Percentiles rank a stretch among this genome's conserved stretches.
Conservation (phyloP, 169 alveolate genomes). For the Theileria parva region DNA sequence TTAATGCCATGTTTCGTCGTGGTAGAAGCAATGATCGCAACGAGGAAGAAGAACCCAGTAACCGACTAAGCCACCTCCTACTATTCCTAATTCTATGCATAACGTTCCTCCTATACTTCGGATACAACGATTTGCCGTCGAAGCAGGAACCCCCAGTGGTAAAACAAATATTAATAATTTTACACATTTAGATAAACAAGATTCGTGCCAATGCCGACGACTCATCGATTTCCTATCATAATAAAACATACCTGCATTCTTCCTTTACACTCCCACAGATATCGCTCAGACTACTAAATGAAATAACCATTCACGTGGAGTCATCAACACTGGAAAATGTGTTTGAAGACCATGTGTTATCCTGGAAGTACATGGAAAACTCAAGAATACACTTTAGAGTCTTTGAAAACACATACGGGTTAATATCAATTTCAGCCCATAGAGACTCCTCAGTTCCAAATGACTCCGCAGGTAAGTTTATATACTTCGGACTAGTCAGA, state of each 20-base stretch:
- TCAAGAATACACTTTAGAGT: conserved; percentile 12
- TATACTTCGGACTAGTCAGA: conserved; percentile 36
- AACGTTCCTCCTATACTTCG: background rate
- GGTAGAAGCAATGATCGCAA: background rate
- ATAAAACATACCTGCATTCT: conserved; percentile 44
- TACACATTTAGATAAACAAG: conserved; percentile 2
- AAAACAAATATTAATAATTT: no score
- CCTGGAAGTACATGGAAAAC: conserved; percentile 32
- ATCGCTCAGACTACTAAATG: conserved; percentile 15
- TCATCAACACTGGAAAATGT: conserved; percentile 33
- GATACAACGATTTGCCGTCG: background rate
- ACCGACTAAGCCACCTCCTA: background rate
- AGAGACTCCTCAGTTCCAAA: background rate
- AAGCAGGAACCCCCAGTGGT: background rate
- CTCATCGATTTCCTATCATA: background rate
- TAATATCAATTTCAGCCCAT: conserved; percentile 26
- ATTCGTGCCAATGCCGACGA: background rate
- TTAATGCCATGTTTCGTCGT: background rate
- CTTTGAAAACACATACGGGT: conserved; percentile 7
- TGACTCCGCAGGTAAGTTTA: background rate
- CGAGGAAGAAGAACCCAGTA: background rate
- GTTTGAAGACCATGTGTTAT: conserved; percentile 17
- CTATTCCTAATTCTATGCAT: background rate
- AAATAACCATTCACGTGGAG: conserved; percentile 31
- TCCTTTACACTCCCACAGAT: conserved; percentile 54